These are phyloP conservation scores for Dryadomyces quercivorus DNA, from an alignment of 2,329 filamentous ascomycete species.

Conservation along the genomic window DNA sequence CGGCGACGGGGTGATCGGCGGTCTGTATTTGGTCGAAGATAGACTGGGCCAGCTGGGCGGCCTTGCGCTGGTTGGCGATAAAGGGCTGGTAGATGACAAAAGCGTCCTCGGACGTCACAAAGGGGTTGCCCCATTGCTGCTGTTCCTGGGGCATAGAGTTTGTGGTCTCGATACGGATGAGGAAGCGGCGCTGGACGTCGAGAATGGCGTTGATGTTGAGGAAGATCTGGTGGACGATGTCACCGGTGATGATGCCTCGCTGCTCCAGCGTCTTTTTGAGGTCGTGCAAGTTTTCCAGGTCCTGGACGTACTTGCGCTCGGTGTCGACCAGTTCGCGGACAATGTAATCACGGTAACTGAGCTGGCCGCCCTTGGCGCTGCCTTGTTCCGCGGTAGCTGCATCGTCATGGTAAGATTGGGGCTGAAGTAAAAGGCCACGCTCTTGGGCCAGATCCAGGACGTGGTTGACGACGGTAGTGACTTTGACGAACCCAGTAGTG, in stretches of 20 bases:
- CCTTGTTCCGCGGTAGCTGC: slow-evolving; percentile 33
- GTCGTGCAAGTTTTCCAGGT: slow-evolving; percentile 85
- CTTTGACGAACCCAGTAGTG: slow-evolving; percentile 95
- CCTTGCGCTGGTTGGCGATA: slow-evolving; percentile 90
- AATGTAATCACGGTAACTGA: slow-evolving; percentile 72
- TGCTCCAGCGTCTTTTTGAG: slow-evolving; percentile 85
- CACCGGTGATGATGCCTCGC: slow-evolving; percentile 75
- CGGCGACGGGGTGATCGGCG: slow-evolving; percentile 67
- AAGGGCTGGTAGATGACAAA: slow-evolving; percentile 95
- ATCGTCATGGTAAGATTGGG: slow-evolving; percentile 44
- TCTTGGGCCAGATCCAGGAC: slow-evolving; percentile 79
- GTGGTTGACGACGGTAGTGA: slow-evolving; percentile 82
- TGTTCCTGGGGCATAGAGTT: slow-evolving; percentile 65
- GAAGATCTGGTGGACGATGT: slow-evolving; percentile 89
- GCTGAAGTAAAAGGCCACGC: slow-evolving; percentile 58
- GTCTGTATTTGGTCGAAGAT: slow-evolving; percentile 78
- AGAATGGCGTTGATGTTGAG: slow-evolving; percentile 90
- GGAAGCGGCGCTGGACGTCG: slow-evolving; percentile 87
- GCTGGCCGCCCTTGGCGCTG: slow-evolving; percentile 40
- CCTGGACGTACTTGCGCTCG: slow-evolving; percentile 94
- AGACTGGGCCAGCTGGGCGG: slow-evolving; percentile 69
- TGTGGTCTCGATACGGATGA: slow-evolving; percentile 92
- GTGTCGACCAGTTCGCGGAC: slow-evolving; percentile 87
- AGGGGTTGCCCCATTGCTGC: slow-evolving; percentile 94
- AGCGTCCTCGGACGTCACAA: slow-evolving; percentile 69